Evolutionary conservation across 2,329 filamentous ascomycete species (phyloP), one percentile per base, ranked within the genome.

Genomic region (Zymoseptoria ardabiliae): DNA sequence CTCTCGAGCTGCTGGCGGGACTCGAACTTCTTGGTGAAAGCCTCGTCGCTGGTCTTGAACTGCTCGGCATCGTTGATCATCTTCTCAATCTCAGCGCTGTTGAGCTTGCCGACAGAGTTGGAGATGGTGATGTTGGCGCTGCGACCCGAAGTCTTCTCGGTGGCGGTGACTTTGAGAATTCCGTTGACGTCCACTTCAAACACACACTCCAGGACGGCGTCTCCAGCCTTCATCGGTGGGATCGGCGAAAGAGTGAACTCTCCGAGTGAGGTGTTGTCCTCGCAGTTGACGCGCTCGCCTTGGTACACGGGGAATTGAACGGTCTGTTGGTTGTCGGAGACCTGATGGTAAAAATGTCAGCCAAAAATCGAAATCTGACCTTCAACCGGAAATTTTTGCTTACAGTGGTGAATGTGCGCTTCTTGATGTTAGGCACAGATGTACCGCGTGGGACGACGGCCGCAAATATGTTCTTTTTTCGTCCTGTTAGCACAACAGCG

Each of bases 101-200:
- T 96, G 69, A 99, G 90, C 85, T 99, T 99, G 78, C 94, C 94
- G 72, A 99, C 93, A 61, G 94, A 96, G 87, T 99, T 99, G 80
- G 90, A 91, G 80, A 99, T 99, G 76, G 94, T 99, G 78, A 99
- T 99, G 87, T 99, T 99, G 80, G 94, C 94, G 74, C 85, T 94
- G 77, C 94, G 92, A 73, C 94, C 94, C 35, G 94, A 96, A 70
- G 91, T 93, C 87, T 99, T 99, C 86, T 99, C 94, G 53, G 93
- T 97, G 69, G 94, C 94, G 65, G 93, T 97, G 73, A 97, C 93
- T 87, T 97, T 99, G 68, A 99, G 88, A 63, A 72, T 72, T 88
- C 94, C 94, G 84, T 99, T 99, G 85, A 97, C 94, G 71, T 99
- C 94, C 74, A 99, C 94, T 82, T 99, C 94, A 80, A 99, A 97